Conservation (phyloP, 2,329 filamentous ascomycete species). For the Neurospora sp. region DNA sequence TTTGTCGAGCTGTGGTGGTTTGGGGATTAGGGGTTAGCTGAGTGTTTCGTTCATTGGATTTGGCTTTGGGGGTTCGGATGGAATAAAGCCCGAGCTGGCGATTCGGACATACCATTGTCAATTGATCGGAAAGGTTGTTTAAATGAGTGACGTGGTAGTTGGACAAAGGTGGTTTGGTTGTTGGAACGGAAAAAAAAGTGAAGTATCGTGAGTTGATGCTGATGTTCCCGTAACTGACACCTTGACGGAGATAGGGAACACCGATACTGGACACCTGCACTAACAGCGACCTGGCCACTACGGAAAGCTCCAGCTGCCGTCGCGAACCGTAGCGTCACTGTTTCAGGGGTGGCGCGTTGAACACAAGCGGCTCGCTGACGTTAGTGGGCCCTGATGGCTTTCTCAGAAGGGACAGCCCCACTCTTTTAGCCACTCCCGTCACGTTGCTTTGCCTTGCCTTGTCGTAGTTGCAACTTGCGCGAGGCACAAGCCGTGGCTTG, state of each 20-base stretch:
- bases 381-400: not conserved
- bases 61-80: not conserved
- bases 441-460: not conserved
- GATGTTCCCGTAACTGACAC: not conserved
- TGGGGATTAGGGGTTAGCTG: conserved; percentile 4
- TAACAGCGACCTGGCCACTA: not conserved
- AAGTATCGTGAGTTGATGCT: not conserved
- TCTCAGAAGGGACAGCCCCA: not conserved
- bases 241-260: not conserved
- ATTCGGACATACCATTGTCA: conserved; percentile 8
- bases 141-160: not conserved
- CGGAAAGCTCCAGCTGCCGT: not conserved
- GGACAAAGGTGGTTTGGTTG: not conserved
- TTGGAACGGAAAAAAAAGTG: not conserved
- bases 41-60: not conserved
- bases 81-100: not conserved
- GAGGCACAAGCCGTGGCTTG: not conserved
- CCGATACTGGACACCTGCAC: not conserved
- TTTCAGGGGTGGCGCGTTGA: not conserved
- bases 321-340: not conserved
- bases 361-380: not conserved
- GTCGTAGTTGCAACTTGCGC: not conserved
- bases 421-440: not conserved
- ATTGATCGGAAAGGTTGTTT: not conserved
- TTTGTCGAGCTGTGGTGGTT: conserved; percentile 68